These are phyloP conservation scores for Leccinum uliginosum DNA, from an alignment of 768 basidiomycete genomes.

Conservation along the genomic window DNA sequence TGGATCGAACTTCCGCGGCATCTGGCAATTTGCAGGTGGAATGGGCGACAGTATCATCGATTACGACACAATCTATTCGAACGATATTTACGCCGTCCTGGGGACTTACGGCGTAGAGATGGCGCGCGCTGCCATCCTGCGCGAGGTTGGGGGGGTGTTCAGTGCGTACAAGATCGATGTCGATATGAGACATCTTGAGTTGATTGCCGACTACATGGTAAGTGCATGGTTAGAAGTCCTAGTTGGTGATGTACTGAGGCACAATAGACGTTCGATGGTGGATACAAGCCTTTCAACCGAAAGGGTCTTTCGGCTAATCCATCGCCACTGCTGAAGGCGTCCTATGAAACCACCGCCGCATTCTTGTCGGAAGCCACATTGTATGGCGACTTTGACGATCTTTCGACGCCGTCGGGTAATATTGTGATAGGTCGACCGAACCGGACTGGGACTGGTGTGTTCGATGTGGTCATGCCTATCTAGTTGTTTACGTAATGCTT, in stretches of 20 bases:
- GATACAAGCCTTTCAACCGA: conserved; percentile 97
- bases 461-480: conserved; percentile 72
- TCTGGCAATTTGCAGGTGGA: conserved; percentile 72
- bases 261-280: conserved; percentile 89
- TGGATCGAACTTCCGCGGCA: conserved; percentile 87
- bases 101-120: conserved; percentile 96
- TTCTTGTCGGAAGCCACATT: conserved; percentile 94
- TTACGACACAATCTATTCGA: conserved; percentile 81
- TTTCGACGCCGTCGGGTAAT: conserved; percentile 85
- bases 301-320: conserved; percentile 90
- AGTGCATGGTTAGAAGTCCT: conserved; percentile 21
- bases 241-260: neutral
- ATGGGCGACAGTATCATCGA: conserved; percentile 60
- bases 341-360: conserved; percentile 91
- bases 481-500: conserved; percentile 1
- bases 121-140: conserved; percentile 85
- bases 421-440: conserved; percentile 88
- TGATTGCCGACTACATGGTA: conserved; percentile 99
- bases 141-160: conserved; percentile 90
- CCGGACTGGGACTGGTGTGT: conserved; percentile 90
- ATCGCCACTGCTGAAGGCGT: conserved; percentile 95
- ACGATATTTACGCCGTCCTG: conserved; percentile 90
- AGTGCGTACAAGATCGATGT: conserved; percentile 95
- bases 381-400: conserved; percentile 92
- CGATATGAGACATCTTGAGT: conserved; percentile 86